Evolutionary conservation across 441 rosid species (phyloP).

Genomic region (Dalechampia spathulata): DNA sequence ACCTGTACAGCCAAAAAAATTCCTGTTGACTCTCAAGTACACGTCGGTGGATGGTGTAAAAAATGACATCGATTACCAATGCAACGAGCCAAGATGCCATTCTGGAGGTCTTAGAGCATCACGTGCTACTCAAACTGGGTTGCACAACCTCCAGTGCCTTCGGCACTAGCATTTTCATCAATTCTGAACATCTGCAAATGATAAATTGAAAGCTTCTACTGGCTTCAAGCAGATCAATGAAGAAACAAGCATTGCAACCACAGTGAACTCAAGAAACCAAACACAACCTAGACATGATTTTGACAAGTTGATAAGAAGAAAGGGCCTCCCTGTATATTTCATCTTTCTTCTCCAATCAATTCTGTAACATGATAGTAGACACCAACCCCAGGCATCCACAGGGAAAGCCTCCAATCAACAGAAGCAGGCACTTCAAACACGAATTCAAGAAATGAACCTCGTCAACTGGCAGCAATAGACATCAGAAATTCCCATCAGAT

Average conservation of each 20-base stretch:
- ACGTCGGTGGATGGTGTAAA: not conserved
- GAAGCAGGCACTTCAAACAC: not conserved
- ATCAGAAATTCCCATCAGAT: conserved; percentile 28
- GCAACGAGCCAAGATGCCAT: conserved; percentile 1
- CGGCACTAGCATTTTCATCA: conserved; percentile 9
- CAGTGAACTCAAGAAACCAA: conserved; percentile 17
- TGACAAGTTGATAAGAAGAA: conserved; percentile 19
- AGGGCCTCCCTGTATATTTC: conserved; percentile 10
- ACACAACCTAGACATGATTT: conserved; percentile 21
- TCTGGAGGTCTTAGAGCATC: conserved; percentile 10
- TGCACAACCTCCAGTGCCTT: conserved; percentile 20
- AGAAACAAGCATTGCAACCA: conserved; percentile 14
- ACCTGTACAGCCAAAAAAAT: conserved; percentile 25
- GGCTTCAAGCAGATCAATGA: conserved; percentile 18
- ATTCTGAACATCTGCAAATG: conserved; percentile 25
- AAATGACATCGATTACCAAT: conserved; percentile 2
- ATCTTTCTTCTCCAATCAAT: conserved; percentile 5
- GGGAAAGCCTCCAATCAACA: conserved; percentile 5
- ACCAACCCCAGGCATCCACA: conserved; percentile 20
- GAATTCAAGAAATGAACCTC: not conserved
- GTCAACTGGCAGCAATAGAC: not conserved
- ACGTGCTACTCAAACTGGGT: conserved; percentile 9
- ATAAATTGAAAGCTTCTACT: conserved; percentile 16
- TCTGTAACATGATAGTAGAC: conserved; percentile 16
- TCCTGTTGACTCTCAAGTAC: conserved; percentile 3